Evolutionary conservation across 2,329 filamentous ascomycete genomes (phyloP).

Genomic region (Stachybotrys chartarum): DNA sequence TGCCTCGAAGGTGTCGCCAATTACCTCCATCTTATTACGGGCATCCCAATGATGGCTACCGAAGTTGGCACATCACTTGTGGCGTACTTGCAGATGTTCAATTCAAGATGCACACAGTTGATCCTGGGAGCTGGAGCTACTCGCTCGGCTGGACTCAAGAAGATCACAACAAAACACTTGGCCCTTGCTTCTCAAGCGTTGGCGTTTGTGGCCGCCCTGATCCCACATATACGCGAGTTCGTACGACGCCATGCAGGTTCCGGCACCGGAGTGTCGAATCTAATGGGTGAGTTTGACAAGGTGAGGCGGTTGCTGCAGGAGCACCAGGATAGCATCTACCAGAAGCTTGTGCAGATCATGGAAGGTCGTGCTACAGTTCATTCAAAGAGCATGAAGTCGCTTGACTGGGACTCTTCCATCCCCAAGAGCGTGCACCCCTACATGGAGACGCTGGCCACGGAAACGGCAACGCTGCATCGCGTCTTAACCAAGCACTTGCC

Average conservation of each 20-base stretch:
- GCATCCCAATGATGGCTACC: slow-evolving; percentile 81
- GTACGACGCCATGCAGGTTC: slow-evolving; percentile 66
- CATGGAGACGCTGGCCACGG: slow-evolving; percentile 82
- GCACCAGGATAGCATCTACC: slow-evolving; percentile 83
- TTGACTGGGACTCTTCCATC: slow-evolving; percentile 61
- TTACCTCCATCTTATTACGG: slow-evolving; percentile 75
- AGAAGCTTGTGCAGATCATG: slow-evolving; percentile 93
- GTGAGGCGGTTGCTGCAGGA: slow-evolving; percentile 78
- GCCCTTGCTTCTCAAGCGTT: slow-evolving; percentile 86
- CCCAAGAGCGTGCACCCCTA: slow-evolving; percentile 51
- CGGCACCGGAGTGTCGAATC: slow-evolving; percentile 41
- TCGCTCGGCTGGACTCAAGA: slow-evolving; percentile 79
- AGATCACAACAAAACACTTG: slow-evolving; percentile 93
- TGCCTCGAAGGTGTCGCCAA: slow-evolving; percentile 76
- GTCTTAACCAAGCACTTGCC: slow-evolving; percentile 77
- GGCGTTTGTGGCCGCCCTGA: slow-evolving; percentile 77
- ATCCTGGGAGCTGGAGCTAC: slow-evolving; percentile 94
- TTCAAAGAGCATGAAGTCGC: slow-evolving; percentile 64
- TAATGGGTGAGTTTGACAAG: slow-evolving; percentile 84
- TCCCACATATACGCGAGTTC: slow-evolving; percentile 88
- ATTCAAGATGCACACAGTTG: slow-evolving; percentile 91
- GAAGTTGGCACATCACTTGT: slow-evolving; percentile 75
- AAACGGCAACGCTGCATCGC: slow-evolving; percentile 77
- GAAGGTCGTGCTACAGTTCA: slow-evolving; percentile 66
- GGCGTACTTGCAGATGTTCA: slow-evolving; percentile 87